Evolutionary conservation across 176 grass and related monocot species (phyloP).

Genomic region (Triticum turgidum): DNA sequence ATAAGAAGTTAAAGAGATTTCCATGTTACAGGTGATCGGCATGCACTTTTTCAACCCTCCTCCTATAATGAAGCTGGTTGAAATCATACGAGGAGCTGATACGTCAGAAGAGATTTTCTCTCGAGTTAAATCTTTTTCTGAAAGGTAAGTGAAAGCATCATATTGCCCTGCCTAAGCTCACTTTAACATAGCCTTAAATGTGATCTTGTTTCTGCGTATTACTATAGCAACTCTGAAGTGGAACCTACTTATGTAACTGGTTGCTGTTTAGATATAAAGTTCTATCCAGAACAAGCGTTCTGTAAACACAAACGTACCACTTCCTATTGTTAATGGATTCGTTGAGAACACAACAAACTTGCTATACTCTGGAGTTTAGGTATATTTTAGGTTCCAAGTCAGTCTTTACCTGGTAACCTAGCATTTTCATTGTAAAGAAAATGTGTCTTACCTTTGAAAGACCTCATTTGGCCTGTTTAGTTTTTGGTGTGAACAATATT

Average conservation of each 20-base stretch:
- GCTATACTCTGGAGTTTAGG: background rate
- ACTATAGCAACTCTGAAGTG: background rate
- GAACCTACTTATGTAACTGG: background rate
- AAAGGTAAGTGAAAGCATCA: conserved; percentile 46
- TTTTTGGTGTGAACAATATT: background rate
- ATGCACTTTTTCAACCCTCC: conserved; percentile 99
- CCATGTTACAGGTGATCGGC: conserved; percentile 68
- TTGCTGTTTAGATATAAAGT: background rate
- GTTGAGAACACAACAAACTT: background rate
- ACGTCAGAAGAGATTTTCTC: conserved; percentile 75
- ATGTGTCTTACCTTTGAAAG: background rate
- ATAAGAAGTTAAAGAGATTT: background rate
- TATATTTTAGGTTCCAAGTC: background rate
- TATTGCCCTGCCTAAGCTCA: background rate
- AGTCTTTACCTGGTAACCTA: background rate
- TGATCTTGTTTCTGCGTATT: background rate
- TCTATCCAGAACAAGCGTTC: no score
- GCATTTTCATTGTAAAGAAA: background rate
- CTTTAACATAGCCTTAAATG: background rate
- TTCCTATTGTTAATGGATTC: background rate
- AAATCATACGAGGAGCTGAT: conserved; percentile 89
- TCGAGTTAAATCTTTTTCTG: conserved; percentile 70
- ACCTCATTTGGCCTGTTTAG: background rate
- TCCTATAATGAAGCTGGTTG: conserved; percentile 92
- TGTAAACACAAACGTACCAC: background rate